These are phyloP conservation scores for Nicotiana tomentosiformis DNA, from an alignment of 257 asterid genomes.

Conservation along the genomic window DNA sequence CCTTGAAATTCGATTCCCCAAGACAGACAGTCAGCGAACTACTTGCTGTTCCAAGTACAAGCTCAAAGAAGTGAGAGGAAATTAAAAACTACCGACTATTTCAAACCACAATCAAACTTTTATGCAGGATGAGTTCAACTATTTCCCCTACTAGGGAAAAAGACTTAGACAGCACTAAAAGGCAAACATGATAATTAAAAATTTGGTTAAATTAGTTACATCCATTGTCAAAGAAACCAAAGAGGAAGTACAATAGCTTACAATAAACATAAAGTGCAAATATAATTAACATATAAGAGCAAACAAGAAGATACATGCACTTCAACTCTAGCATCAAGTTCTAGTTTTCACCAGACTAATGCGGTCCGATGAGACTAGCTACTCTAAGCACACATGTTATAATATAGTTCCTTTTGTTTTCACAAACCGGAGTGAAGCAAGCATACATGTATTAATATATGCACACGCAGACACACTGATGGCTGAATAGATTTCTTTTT, in stretches of 20 bases:
- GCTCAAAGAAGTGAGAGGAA: slow-evolving; percentile 5
- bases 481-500: background rate
- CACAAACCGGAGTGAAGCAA: background rate
- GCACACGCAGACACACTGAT: background rate
- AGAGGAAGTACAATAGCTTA: background rate
- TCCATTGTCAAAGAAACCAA: background rate
- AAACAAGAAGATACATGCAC: background rate
- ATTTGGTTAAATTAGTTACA: background rate
- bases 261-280: background rate
- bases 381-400: background rate
- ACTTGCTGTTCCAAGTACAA: slow-evolving; percentile 16
- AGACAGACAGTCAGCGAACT: slow-evolving; percentile 8
- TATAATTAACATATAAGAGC: background rate
- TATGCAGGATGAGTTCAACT: background rate
- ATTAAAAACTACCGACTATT: background rate
- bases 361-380: background rate
- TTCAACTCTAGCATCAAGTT: background rate
- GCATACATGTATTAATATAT: background rate
- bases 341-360: background rate
- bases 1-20: slow-evolving; percentile 8
- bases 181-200: background rate
- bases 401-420: background rate
- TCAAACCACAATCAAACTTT: background rate
- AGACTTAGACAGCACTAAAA: background rate
- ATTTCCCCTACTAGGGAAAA: background rate